Evolutionary conservation across 2,329 filamentous ascomycete species (phyloP).

Genomic region (Verticillium nubilum): DNA sequence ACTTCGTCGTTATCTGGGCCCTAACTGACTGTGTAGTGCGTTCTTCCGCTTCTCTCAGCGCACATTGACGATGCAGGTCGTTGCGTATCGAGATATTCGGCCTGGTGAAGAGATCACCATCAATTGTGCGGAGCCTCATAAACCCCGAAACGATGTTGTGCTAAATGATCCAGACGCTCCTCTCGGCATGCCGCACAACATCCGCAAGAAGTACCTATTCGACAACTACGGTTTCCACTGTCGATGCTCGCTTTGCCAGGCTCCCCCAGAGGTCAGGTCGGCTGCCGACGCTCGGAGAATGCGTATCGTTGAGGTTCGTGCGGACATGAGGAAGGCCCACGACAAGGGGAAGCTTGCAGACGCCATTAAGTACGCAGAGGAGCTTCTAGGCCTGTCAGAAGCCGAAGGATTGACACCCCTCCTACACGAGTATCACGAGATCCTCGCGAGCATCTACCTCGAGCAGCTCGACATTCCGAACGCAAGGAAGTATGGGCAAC

Average conservation of each 20-base stretch:
- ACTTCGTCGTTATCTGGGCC: neutral
- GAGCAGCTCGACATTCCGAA: neutral
- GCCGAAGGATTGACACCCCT: constrained; percentile 9
- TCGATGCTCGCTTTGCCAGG: neutral
- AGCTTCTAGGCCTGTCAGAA: neutral
- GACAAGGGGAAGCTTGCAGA: neutral
- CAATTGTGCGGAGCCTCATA: constrained; percentile 19
- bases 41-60: constrained; percentile 23
- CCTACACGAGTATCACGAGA: constrained; percentile 8
- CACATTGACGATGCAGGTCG: constrained; percentile 22
- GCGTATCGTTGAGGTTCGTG: neutral
- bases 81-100: constrained; percentile 24
- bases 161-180: neutral
- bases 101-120: constrained; percentile 26
- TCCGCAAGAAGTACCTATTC: neutral
- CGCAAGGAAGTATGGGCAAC: neutral
- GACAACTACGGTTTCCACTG: constrained; percentile 1
- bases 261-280: neutral
- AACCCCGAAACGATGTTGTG: neutral
- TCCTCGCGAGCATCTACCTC: neutral
- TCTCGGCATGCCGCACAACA: constrained; percentile 1
- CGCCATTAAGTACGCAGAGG: neutral
- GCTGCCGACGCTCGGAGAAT: neutral
- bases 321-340: neutral
- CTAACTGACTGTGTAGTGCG: constrained; percentile 14